Base-by-base conservation (phyloP, 2,329 filamentous ascomycete species). In the Diatrype stigma region DNA sequence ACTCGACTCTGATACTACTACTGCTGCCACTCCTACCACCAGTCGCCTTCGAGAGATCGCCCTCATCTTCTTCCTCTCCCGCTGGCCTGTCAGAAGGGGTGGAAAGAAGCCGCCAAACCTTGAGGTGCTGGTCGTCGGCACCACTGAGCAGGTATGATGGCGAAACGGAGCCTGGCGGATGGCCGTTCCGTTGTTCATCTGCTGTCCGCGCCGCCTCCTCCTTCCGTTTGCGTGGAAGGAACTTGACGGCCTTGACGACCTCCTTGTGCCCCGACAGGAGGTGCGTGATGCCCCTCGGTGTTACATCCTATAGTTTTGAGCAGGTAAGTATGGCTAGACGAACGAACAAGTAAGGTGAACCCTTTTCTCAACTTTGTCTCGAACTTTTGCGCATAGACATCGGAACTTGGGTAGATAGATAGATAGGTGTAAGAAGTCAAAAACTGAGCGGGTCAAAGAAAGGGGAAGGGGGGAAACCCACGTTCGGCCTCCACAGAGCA, bases 401-500 rank as follows among this genome's bases (percentile, higher is more conserved):
- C 6, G 34, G 34, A 7, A 16, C 6, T 6, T 5, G 6, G 6
- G 34, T n/a, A n/a, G n/a, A n/a, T n/a, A n/a, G 34, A 14, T 7
- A 14, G 30, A 14, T 14, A 34, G 14, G 30, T 34, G 14, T 7
- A 34, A 14, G 30, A 34, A 14, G 14, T 34, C 30, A 14, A 14
- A 14, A 14, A 14, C 7, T 34, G 30, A 34, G 30, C 7, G 30
- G 30, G 7, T 7, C 7, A 34, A 37, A 37, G 16, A 37, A 17
- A 37, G 16, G 12, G 16, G 14, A 17, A 37, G 16, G 16, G 5
- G 16, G n/a, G 14, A 37, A 37, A 37, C 84, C 70, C 77, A 92
- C 89, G 66, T 79, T 70, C 50, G 91, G 91, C 65, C 84, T 77
- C 94, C 94, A 99, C 38, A 97, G 67, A 42, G 91, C 93, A 60